Percentiles rank a stretch among this genome's conserved stretches.
Conservation (phyloP, 805 yeast genomes). For the Candida ipomoeae region DNA sequence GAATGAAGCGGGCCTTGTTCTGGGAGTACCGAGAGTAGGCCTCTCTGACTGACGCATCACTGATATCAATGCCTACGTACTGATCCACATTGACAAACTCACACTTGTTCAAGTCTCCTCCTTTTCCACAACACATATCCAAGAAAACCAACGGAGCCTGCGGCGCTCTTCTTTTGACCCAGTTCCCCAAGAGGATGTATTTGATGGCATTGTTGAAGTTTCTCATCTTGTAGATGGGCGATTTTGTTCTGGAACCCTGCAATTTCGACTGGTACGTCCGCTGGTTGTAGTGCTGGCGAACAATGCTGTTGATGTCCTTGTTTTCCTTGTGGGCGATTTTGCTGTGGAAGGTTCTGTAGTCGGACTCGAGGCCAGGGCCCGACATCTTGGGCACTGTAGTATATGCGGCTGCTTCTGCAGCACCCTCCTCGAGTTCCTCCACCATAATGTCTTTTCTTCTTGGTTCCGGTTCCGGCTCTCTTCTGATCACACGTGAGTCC, state of each 20-base stretch:
- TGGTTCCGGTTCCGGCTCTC: conserved; percentile 16
- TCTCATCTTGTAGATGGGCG: conserved; percentile 82
- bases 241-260: conserved; percentile 57
- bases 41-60: conserved; percentile 81
- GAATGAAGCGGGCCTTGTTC: conserved; percentile 41
- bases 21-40: conserved; percentile 71
- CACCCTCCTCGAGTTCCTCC: conserved; percentile 6
- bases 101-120: conserved; percentile 94
- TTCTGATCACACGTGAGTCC: conserved; percentile 15
- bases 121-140: conserved; percentile 96
- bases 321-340: conserved; percentile 30
- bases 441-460: conserved; percentile 7
- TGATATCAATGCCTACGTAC: conserved; percentile 87
- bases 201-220: conserved; percentile 91
- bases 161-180: conserved; percentile 36
- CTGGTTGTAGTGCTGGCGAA: conserved; percentile 81
- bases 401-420: conserved; percentile 15
- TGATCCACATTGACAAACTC: conserved; percentile 67
- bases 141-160: conserved; percentile 45
- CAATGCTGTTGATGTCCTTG: conserved; percentile 58
- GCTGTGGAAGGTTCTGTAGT: conserved; percentile 39
- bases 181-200: conserved; percentile 74
- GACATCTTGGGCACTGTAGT: conserved; percentile 16
- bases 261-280: conserved; percentile 66
- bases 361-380: conserved; percentile 16